Percentiles rank a stretch among this genome's conserved stretches.
Conservation (phyloP, 495 filamentous ascomycete species). For the Pseudoneurospora amorphoporcata region DNA sequence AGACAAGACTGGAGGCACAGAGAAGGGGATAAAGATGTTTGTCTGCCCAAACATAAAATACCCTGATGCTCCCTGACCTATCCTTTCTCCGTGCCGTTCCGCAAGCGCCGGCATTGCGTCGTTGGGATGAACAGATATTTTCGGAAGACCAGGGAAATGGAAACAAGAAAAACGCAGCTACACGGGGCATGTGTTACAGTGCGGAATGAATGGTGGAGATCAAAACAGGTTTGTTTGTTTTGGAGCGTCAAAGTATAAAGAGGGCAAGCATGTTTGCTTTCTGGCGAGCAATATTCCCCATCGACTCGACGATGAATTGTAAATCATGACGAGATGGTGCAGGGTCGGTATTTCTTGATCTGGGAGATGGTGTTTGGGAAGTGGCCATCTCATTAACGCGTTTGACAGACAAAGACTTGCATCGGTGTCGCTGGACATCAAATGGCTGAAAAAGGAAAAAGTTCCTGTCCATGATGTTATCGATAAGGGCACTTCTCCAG, state of each 20-base stretch:
- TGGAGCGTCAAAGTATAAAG: not conserved
- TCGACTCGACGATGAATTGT: not conserved
- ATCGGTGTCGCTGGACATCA: not conserved
- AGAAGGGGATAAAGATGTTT: not conserved
- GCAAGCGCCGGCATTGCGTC: not conserved
- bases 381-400: not conserved
- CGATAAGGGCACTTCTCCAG: not conserved
- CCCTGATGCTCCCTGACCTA: not conserved
- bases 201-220: not conserved
- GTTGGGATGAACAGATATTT: not conserved
- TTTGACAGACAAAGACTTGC: not conserved
- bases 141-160: not conserved
- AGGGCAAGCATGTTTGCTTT: not conserved
- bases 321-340: not conserved
- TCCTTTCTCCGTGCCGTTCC: not conserved
- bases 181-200: not conserved
- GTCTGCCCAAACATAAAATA: not conserved
- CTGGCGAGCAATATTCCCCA: not conserved
- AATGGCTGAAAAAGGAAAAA: not conserved
- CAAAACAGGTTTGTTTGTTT: not conserved
- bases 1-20: not conserved
- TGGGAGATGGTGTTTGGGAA: not conserved
- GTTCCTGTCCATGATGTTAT: not conserved
- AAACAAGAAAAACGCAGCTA: not conserved
- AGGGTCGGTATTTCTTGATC: not conserved